Conservation (phyloP, 805 yeast species). For the Metschnikowia sp. region DNA sequence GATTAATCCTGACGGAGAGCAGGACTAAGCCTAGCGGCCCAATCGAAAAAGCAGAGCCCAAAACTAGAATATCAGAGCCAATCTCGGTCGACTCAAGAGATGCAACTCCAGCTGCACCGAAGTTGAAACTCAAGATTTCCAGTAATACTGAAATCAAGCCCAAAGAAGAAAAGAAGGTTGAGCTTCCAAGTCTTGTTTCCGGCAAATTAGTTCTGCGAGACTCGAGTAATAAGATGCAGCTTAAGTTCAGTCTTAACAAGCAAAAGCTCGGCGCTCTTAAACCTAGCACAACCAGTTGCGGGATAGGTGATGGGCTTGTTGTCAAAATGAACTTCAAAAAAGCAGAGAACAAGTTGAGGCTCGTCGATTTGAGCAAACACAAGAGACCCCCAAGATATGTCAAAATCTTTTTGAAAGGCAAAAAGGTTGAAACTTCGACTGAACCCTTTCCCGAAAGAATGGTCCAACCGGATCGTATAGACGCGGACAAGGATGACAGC, state of each 20-base stretch:
- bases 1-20: conserved; percentile 2
- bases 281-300: neutral
- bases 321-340: conserved; percentile 1
- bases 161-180: neutral
- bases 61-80: neutral
- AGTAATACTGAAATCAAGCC: neutral
- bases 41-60: neutral
- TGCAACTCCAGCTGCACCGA: neutral
- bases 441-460: conserved; percentile 1
- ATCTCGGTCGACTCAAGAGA: neutral
- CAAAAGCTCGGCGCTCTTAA: conserved; percentile 9
- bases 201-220: conserved; percentile 9
- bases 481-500: neutral
- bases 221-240: conserved; percentile 2
- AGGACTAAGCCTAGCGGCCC: neutral
- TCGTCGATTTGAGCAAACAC: neutral
- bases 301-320: neutral
- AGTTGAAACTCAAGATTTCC: conserved; percentile 4
- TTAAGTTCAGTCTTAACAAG: conserved; percentile 12
- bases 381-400: conserved; percentile 2
- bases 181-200: neutral
- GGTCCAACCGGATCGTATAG: no score
- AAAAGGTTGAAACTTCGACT: neutral
- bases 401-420: conserved; percentile 2
- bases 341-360: neutral